Evolutionary conservation across 2,329 filamentous ascomycete genomes (phyloP).

Genomic region (Blumeriella jaapii): DNA sequence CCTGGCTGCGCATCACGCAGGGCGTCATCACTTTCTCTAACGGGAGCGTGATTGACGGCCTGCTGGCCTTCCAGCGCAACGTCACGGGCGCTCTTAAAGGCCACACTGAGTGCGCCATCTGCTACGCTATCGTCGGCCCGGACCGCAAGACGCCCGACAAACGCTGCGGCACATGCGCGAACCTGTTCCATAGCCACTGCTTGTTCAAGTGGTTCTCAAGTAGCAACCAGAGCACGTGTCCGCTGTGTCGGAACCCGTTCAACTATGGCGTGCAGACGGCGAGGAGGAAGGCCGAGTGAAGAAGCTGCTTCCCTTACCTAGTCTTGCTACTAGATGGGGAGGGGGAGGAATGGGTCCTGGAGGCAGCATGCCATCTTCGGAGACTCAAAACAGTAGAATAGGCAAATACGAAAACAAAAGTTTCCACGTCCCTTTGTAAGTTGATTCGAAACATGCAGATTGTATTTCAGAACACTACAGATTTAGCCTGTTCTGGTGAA

Average conservation of each 20-base stretch:
- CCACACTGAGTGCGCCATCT: conserved; percentile 91
- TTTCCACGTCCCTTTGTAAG: no score
- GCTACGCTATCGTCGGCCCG: conserved; percentile 83
- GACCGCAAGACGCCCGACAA: conserved; percentile 90
- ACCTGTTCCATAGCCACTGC: conserved; percentile 82
- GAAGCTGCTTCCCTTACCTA: no score
- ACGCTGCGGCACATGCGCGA: conserved; percentile 82
- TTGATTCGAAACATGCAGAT: no score
- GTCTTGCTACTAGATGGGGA: no score
- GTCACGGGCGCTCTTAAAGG: conserved; percentile 81
- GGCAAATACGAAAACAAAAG: no score
- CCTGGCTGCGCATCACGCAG: conserved; percentile 78
- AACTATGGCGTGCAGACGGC: conserved; percentile 32
- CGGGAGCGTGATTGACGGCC: conserved; percentile 75
- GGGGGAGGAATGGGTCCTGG: no score
- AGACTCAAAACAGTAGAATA: no score
- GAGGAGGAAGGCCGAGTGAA: conserved; percentile 1
- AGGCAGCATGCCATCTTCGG: no score
- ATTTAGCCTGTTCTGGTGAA: no score
- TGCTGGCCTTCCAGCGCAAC: conserved; percentile 77
- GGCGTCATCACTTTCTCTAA: conserved; percentile 86
- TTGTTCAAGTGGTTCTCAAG: conserved; percentile 96
- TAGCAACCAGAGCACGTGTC: conserved; percentile 84
- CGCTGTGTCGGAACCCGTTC: conserved; percentile 84
- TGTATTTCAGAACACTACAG: no score